Evolutionary conservation across 225 moss, liverwort and hornwort genomes (phyloP).

Genomic region (Pleurozium schreberi): DNA sequence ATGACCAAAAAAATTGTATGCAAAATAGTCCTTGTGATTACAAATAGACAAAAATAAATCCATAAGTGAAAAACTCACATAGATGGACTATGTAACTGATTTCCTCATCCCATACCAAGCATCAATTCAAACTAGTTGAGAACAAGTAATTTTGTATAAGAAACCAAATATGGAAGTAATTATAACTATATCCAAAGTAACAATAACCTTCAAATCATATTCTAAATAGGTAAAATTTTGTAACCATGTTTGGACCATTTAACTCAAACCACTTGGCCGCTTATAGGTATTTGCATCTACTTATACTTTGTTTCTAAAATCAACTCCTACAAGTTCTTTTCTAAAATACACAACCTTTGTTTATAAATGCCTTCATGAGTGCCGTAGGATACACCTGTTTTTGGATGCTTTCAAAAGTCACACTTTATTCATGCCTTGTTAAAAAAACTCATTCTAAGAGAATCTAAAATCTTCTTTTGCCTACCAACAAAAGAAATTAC

Average conservation of each 20-base stretch:
- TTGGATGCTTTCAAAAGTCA: neutral
- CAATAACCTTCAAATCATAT: neutral
- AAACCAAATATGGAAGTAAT: neutral
- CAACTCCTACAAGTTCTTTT: neutral
- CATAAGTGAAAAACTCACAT: neutral
- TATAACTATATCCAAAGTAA: neutral
- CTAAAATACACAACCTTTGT: neutral
- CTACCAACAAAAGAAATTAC: neutral
- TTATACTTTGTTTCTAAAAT: neutral
- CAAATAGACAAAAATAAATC: neutral
- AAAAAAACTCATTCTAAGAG: neutral
- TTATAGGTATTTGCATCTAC: neutral
- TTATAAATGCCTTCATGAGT: neutral
- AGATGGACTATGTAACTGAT: neutral
- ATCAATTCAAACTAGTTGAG: neutral
- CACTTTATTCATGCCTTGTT: neutral
- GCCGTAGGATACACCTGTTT: neutral
- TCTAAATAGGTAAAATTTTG: neutral
- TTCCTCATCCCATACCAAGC: neutral
- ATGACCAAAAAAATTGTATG: neutral
- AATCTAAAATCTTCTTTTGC: neutral
- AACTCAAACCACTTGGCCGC: neutral
- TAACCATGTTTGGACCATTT: fast-evolving
- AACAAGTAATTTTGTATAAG: neutral
- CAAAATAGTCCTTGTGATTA: neutral